Conservation (phyloP, 1,284 basidiomycete genomes). For the Malassezia obtusa region DNA sequence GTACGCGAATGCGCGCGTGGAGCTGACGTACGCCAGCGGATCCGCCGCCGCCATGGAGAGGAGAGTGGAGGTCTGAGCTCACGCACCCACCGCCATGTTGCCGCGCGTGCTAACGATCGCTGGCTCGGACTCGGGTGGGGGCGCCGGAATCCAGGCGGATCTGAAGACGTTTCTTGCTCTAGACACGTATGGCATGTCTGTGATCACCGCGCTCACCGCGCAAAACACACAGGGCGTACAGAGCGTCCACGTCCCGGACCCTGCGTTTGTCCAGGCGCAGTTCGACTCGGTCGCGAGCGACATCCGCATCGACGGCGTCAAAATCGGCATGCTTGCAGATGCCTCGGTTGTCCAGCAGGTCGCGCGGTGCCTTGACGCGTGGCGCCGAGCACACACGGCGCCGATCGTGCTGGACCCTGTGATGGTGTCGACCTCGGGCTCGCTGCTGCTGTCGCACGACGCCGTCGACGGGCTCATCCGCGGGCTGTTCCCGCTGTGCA, state of each 20-base stretch:
- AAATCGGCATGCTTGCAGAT: conserved; percentile 75
- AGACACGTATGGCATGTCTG: conserved; percentile 73
- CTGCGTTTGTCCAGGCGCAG: conserved; percentile 52
- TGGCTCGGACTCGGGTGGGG: conserved; percentile 76
- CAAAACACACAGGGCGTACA: conserved; percentile 79
- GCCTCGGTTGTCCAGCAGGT: conserved; percentile 49
- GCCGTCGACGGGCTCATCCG: conserved; percentile 59
- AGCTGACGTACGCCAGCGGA: conserved; percentile 29
- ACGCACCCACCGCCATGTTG: background rate
- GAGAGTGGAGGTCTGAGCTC: background rate
- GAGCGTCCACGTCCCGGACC: conserved; percentile 50
- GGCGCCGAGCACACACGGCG: conserved; percentile 5
- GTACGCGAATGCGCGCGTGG: conserved; percentile 37
- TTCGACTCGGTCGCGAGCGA: conserved; percentile 67
- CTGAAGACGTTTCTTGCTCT: conserved; percentile 66
- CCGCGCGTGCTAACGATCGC: conserved; percentile 59
- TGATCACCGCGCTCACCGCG: conserved; percentile 76
- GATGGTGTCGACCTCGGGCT: conserved; percentile 83
- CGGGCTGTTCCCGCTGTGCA: conserved; percentile 63
- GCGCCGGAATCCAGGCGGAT: conserved; percentile 77
- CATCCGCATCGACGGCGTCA: conserved; percentile 65
- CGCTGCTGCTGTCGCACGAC: conserved; percentile 62
- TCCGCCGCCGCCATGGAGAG: conserved; percentile 6
- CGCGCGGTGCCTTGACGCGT: conserved; percentile 22
- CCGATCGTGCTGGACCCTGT: conserved; percentile 57